Conservation (phyloP, 2,329 filamentous ascomycete species). For the Phyllosticta paracitricarpa region DNA sequence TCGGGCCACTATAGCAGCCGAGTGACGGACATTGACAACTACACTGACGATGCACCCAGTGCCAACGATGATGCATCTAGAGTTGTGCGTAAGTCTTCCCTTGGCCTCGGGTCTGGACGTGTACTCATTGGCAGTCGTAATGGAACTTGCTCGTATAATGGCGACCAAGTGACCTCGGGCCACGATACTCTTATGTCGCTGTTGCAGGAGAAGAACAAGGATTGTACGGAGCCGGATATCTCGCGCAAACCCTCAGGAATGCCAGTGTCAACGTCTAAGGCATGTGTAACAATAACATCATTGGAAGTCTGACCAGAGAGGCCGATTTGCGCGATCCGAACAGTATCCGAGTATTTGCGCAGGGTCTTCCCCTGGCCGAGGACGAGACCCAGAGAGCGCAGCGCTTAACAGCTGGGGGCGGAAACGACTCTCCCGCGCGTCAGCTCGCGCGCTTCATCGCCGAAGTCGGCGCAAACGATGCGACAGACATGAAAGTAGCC, state of each 20-base stretch:
- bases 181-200: constrained; percentile 48
- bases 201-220: constrained; percentile 50
- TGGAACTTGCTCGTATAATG: constrained; percentile 46
- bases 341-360: constrained; percentile 47
- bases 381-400: constrained; percentile 26
- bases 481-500: constrained; percentile 46
- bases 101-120: neutral
- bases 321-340: constrained; percentile 38
- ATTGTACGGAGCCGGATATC: constrained; percentile 42
- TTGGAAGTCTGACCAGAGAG: constrained; percentile 41
- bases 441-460: constrained; percentile 46
- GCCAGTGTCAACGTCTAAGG: constrained; percentile 45
- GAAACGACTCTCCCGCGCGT: constrained; percentile 46
- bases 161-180: constrained; percentile 38
- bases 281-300: constrained; percentile 50
- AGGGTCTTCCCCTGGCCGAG: constrained; percentile 39
- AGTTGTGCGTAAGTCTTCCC: constrained; percentile 32
- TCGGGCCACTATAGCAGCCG: constrained; percentile 49
- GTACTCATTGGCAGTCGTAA: constrained; percentile 28
- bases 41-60: constrained; percentile 43
- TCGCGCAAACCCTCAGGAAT: constrained; percentile 45
- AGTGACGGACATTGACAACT: constrained; percentile 42
- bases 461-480: constrained; percentile 43
- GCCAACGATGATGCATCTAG: constrained; percentile 50
- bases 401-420: constrained; percentile 33